Evolutionary conservation across 495 filamentous ascomycete genomes (phyloP), one percentile per base, ranked within the genome.

Genomic region (Penicillium longicatenatum): DNA sequence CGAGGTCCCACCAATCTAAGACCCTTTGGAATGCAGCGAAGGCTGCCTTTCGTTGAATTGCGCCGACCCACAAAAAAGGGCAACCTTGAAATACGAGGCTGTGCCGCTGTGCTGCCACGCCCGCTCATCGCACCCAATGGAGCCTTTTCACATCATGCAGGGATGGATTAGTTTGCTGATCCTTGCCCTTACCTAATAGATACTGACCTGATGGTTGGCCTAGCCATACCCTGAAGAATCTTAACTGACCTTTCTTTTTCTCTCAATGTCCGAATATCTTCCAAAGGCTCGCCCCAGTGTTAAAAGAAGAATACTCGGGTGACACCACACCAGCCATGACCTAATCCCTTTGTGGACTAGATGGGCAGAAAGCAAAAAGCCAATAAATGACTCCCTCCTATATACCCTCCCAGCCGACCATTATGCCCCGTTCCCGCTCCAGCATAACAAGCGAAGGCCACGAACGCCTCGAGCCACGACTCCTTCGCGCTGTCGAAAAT

Each of bases 401-500:
- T 17, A 39, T 39, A 39, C 37, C 37, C 37, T 39, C 2, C 31
- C 37, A 39, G 37, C 16, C 16, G 37, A 39, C 0, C 37, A 17
- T 17, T 17, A 74, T 75, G 64, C 66, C 75, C 21, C 60, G 70
- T 24, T 76, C 77, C 24, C 62, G 69, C 49, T 77, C 77, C 19
- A 77, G 70, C 57, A 63, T 76, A 37, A 65, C 68, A 14, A 76
- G 73, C 59, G 73, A 77, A 52, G 66, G 62, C 59, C 69, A 75
- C 57, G 78, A 80, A 31, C 77, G 82, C 29, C 70, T 82, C 42
- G 82, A 84, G 53, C 81, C 79, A 8, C 74, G 77, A 9, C 68
- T 84, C n/a, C 70, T 83, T 1, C 78, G 79, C 49, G 80, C 82
- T 4, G 77, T 74, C 22, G 79, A 80, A 44, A 70, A 71, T 41